Evolutionary conservation across 2,329 filamentous ascomycete genomes (phyloP), one percentile per base, ranked within the genome.

Genomic region (Fusarium albosuccineum): DNA sequence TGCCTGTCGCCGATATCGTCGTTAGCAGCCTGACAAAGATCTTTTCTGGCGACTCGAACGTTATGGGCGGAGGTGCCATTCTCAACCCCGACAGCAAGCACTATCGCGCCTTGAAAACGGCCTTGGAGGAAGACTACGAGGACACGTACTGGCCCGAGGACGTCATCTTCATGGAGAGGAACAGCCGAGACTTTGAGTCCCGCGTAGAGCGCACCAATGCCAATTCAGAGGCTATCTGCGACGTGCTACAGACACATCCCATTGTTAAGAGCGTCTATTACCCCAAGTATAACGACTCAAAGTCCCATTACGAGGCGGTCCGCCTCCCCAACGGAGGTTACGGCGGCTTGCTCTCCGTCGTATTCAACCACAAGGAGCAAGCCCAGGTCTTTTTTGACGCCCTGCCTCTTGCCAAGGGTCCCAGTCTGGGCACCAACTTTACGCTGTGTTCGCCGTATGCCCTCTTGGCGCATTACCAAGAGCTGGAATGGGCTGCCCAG

Each of bases 11-110:
- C 62, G 96, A 99, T 78, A 85, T 98, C 14, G 92, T 98, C 6
- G 95, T 97, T 58, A 97, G 93, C 82, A 97, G 93, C 76, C 83
- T 99, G 61, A 98, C 96, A 49, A 99, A 99, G 79, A 91, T 98
- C 55, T 99, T 99, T 81, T 97, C 93, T 57, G 96, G 96, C 51
- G 96, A 97, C 79, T 96, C 93, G 78, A 98, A 99, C 78, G 96
- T 99, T 70, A 98, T 98, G 95, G 96, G 94, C 60, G 96, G 96
- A 57, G 92, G 90, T 67, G 81, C 85, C 45, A 87, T 90, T 55
- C 76, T 90, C 45, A 90, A 90, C 73, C 87, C 87, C 1, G 86
- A 89, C 58, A 83, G 89, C n/a, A 87, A 81, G 45, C 91, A 91
- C 79, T 97, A 97, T 77, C 57, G 77, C 3, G 71, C 80, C 1